Evolutionary conservation across 192 early-diverging fungal genomes (phyloP), one percentile per base, ranked within the genome.

Genomic region (Podila horticola): DNA sequence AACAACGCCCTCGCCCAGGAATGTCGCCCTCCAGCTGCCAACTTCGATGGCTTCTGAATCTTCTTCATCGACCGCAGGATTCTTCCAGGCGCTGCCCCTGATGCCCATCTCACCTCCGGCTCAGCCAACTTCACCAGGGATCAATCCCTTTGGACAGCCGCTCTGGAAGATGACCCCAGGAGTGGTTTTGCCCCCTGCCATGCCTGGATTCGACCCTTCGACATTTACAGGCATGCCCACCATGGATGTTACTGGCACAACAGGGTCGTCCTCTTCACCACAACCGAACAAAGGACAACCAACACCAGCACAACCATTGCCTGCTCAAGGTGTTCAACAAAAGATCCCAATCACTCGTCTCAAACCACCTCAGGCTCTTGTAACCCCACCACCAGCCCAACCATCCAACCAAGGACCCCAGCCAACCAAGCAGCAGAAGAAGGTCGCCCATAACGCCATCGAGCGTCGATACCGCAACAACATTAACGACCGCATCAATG

Each of bases 401-500:
- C 68, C 70, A n/a, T 63, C 51, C 10, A 22, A 70, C 20, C 65
- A 67, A 19, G 66, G 63, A 55, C 36, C 66, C 28, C 84, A 83
- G 51, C 79, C 87, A 0, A 84, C 79, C 58, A 86, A 89, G 45
- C 85, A 91, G 62, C 90, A 93, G 67, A 95, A 96, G 76, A 97
- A 97, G 77, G 93, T 95, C 17, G 95, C 96, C 2, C 97, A 98
- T 82, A 98, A 97, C 69, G 96, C 95, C 3, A 97, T 98, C 34
- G 97, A 98, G 82, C 90, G 93, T 31, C 89, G 94, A 55, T 98
- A 98, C 83, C 90, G 97, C 64, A 97, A 97, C 84, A 98, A 98
- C 87, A 96, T 98, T 77, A 98, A 98, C 86, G 94, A 97, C 71
- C 90, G 97, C 26, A 97, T 98, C 51, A 85, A 90, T 48, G 95